Evolutionary conservation across 345 rosid species (phyloP).

Genomic region (Citrus trifoliata): DNA sequence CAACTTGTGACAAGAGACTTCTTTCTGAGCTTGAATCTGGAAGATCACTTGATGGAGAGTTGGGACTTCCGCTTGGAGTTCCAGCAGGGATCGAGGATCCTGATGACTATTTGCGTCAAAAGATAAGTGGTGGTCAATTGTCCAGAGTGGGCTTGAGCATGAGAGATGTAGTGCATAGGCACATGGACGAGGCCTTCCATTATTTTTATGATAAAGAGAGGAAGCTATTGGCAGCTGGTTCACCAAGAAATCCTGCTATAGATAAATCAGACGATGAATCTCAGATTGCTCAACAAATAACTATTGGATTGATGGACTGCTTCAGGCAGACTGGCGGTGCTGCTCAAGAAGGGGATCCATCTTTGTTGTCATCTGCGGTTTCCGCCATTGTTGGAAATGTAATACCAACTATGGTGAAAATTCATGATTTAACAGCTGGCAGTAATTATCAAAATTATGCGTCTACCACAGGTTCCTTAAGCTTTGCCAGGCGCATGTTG

Average conservation of each 20-base stretch:
- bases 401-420: conserved; percentile 60
- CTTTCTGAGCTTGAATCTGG: conserved; percentile 88
- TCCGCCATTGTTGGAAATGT: conserved; percentile 78
- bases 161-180: conserved; percentile 78
- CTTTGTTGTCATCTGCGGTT: conserved; percentile 87
- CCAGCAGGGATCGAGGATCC: conserved; percentile 81
- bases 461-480: conserved; percentile 42
- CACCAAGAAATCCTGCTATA: conserved; percentile 40
- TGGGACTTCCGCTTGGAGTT: conserved; percentile 77
- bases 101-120: conserved; percentile 83
- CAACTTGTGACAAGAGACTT: conserved; percentile 72
- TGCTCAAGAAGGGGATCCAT: conserved; percentile 97
- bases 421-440: conserved; percentile 63
- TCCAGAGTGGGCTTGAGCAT: conserved; percentile 79
- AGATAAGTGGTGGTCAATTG: conserved; percentile 53
- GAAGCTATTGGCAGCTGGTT: conserved; percentile 52
- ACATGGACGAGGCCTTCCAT: conserved; percentile 61
- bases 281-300: conserved; percentile 83
- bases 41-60: conserved; percentile 64
- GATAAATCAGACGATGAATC: conserved; percentile 74
- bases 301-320: conserved; percentile 70
- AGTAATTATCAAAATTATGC: conserved; percentile 47
- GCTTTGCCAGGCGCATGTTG: conserved; percentile 63
- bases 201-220: conserved; percentile 59
- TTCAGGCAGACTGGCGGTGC: conserved; percentile 94